Percentiles rank a stretch among this genome's conserved stretches.
Conservation (phyloP, 129 eudicot genomes). For the Flaveria robusta region DNA sequence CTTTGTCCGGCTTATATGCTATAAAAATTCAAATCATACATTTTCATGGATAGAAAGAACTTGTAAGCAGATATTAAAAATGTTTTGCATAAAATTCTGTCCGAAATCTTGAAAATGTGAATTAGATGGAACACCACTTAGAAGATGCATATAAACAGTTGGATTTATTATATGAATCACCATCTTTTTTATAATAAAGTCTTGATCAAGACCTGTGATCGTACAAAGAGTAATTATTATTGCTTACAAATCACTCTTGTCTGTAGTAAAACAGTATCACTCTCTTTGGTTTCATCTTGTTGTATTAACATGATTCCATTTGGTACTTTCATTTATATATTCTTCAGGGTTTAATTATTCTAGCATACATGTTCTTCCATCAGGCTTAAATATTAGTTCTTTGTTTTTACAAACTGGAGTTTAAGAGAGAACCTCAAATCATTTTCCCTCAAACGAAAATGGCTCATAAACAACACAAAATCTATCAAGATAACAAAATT, state of each 20-base stretch:
- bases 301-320: not conserved
- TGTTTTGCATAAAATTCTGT: conserved; percentile 17
- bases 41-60: not conserved
- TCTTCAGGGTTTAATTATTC: too few species aligned
- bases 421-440: too few species aligned
- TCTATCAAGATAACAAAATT: conserved; percentile 23
- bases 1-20: not conserved
- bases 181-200: not conserved
- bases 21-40: conserved; percentile 8
- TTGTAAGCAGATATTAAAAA: not conserved
- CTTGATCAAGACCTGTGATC: not conserved
- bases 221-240: not conserved
- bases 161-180: not conserved
- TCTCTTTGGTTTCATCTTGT: not conserved
- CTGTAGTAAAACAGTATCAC: not conserved
- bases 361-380: too few species aligned
- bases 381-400: too few species aligned
- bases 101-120: not conserved
- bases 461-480: conserved; percentile 25
- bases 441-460: not conserved
- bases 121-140: not conserved
- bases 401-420: too few species aligned
- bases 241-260: not conserved
- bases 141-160: conserved; percentile 17
- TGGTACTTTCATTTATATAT: too few species aligned